Base-by-base conservation (phyloP, 169 alveolate genomes). In the Perkinsus olseni region DNA sequence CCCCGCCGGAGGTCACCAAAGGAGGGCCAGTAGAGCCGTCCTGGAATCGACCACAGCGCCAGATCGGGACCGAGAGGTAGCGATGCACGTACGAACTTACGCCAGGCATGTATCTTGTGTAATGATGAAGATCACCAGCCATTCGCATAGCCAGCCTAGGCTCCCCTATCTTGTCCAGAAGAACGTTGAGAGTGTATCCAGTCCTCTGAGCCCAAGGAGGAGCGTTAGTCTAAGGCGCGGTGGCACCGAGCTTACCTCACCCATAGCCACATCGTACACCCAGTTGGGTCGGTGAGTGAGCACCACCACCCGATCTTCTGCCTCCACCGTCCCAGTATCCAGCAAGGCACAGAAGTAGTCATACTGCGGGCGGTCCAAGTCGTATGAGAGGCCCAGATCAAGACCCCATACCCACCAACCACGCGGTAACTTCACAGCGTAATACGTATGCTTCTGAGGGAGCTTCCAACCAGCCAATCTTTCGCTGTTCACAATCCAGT, bases 401-500 rank as follows among this genome's bases (percentile, higher is more conserved):
- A 91, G 74, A 38, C 93, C 93, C 74, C 48, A 91, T 8, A 91
- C 93, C 74, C 36, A 91, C 93, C 93, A 91, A 31, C 62, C 38
- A 31, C 8, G 74, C 38, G 48, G 74, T 31, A 91, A 11, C 39
- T 91, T 48, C 74, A 39, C 50, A 38, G 62, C 62, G 74, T n/a
- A 91, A 51, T 91, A 91, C 36, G 82, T 39, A 45, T 91, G 93
- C 39, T 28, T 45, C 93, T 91, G 93, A n/a, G 93, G 93, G 38
- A 91, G 48, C 74, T 40, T 28, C 93, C 93, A 91, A 28, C 93
- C 93, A 62, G 82, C 82, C 31, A 62, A 4, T 21, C 8, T 21
- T 24, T 62, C 31, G 37, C 31, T 62, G 31, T 62, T 13, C 37
- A 62, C 82, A 0, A 62, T 28, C 82, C 82, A 62, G 82, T 62